These are phyloP conservation scores for Cicer yamashitae DNA, from an alignment of 306 rosid genomes.

Conservation along the genomic window DNA sequence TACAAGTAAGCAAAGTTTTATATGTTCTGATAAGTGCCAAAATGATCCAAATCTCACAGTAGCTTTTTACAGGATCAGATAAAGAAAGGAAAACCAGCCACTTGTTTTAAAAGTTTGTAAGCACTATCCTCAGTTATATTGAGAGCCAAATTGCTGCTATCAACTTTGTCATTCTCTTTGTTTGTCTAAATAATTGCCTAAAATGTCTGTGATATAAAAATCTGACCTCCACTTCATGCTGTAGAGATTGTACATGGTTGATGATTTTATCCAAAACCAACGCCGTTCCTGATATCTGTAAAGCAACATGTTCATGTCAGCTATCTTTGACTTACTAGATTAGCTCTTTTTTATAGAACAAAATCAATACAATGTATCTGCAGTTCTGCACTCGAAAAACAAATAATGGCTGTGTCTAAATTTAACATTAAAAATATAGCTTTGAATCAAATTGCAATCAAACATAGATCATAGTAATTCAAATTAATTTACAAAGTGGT, in stretches of 20 bases:
- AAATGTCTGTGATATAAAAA: conserved; percentile 43
- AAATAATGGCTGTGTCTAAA: not conserved
- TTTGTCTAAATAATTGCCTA: conserved; percentile 45
- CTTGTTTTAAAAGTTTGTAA: conserved; percentile 10
- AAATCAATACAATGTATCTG: conserved; percentile 17
- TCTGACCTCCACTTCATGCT: conserved; percentile 96
- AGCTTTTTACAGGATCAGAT: conserved; percentile 19
- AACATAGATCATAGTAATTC: conserved; percentile 8
- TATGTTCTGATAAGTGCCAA: conserved; percentile 10
- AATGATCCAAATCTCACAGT: conserved; percentile 16
- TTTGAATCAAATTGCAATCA: conserved; percentile 2
- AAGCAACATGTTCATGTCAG: conserved; percentile 40
- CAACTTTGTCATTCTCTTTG: conserved; percentile 42
- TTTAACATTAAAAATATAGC: conserved; percentile 29
- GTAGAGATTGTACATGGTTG: conserved; percentile 93
- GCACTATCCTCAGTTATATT: conserved; percentile 14
- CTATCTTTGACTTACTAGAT: conserved; percentile 30
- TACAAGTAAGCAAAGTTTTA: conserved; percentile 30
- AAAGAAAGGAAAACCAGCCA: conserved; percentile 28
- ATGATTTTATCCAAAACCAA: conserved; percentile 94
- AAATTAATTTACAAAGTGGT: not conserved
- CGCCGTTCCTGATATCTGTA: conserved; percentile 94
- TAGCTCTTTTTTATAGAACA: conserved; percentile 14
- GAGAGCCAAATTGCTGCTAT: conserved; percentile 36
- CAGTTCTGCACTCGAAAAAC: not conserved